Evolutionary conservation across 169 alveolate genomes (phyloP), one percentile per base, ranked within the genome.

Genomic region (Plasmodium ovale): DNA sequence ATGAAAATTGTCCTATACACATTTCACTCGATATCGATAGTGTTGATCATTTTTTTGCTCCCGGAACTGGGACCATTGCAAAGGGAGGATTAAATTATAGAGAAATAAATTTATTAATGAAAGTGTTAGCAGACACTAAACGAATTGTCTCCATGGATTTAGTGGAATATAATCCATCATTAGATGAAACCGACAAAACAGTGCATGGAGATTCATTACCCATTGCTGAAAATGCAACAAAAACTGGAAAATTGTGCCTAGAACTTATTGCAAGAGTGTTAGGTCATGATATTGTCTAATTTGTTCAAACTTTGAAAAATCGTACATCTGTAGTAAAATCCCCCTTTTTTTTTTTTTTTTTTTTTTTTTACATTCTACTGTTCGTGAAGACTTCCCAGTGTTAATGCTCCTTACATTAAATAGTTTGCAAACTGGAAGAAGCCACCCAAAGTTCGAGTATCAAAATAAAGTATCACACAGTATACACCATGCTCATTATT

Each of bases 21-120:
- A 31, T 87, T 4, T 84, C 93, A 3, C 25, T 87, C 27, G 94
- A 92, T 49, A 69, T 92, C 6, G 94, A 92, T 71, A 85, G 92
- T 44, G 74, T 65, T 21, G 94, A 92, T 44, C 70, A 82, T 25
- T 5, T 69, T 3, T 65, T 31, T 14, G 94, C 94, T 0, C 93
- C 93, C 3, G 94, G 94, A 64, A 92, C 94, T 1, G 94, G 94
- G 6, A 92, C 94, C 7, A 56, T 69, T 23, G 87, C 88, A 14
- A 64, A 67, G 42, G 94, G 94, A 0, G 94, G 94, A 10, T 72
- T 92, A 60, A 92, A 33, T 54, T 87, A 92, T 53, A 65, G 92
- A 39, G 94, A 87, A 71, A 84, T 59, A 14, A 56, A 87, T 69
- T 87, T 73, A 69, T 53, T 60, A 90, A 87, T 72, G 87, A 89